Evolutionary conservation across 2,329 filamentous ascomycete species (phyloP), one percentile per base, ranked within the genome.

Genomic region (Aspergillus persii): DNA sequence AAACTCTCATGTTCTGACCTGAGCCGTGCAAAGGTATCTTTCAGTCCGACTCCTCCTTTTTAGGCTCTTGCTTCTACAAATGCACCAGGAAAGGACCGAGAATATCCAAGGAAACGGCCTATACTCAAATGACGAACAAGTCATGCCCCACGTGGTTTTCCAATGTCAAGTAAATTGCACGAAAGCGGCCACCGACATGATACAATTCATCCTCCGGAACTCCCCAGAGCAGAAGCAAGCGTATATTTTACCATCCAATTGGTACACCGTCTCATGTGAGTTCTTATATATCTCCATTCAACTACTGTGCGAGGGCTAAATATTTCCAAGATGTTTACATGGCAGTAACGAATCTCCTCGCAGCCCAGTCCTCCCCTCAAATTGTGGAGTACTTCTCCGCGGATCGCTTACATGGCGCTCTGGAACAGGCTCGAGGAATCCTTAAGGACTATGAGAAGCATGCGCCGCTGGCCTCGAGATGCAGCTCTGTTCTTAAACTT

Each of bases 31-130:
- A 26, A 62, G 60, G 29, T 62, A 62, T 50, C 58, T 62, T 6
- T 62, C 58, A 26, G 58, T 62, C 23, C 54, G 60, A 30, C 54
- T 62, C 2, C 60, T 62, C 12, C 54, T 62, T 4, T 62, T 60
- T 11, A 55, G 60, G 29, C 51, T 56, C 2, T 29, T 60, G 5
- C 60, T 62, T 15, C 11, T 54, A 15, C 60, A 62, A 30, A 55
- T 62, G 5, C 52, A 58, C 27, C 54, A 56, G 26, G 41, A 46
- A 46, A 46, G 49, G 4, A 3, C 15, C 23, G 36, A 41, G 5
- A 41, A n/a, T 41, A 7, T 1, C 4, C 4, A 12, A 41, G 36
- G 36, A 41, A 41, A 41, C 36, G 15, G 36, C 5, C 1, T 41
- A 8, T 41, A 41, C 12, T 4, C 36, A 1, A 15, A 41, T 8